These are phyloP conservation scores for Microsporum audouinii DNA, from an alignment of 2,329 filamentous ascomycete genomes.

Conservation along the genomic window DNA sequence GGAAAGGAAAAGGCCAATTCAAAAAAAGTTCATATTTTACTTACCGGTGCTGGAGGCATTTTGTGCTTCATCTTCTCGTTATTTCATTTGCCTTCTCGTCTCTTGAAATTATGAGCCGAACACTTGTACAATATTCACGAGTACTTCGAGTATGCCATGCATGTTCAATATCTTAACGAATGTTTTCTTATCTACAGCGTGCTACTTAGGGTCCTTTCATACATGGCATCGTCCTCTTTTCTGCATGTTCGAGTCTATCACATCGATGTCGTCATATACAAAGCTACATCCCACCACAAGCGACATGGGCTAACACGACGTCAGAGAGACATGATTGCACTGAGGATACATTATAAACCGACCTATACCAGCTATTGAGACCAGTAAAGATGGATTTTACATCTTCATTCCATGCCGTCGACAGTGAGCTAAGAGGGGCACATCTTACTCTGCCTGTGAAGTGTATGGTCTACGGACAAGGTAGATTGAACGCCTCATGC, in stretches of 20 bases:
- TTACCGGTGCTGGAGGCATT: neutral
- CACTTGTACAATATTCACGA: neutral
- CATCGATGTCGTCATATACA: neutral
- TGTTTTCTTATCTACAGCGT: too few species aligned
- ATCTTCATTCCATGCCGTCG: neutral
- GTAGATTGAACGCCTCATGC: neutral
- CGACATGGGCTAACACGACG: neutral
- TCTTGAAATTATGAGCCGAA: neutral
- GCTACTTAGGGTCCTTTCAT: too few species aligned
- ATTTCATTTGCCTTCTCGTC: neutral
- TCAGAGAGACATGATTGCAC: neutral
- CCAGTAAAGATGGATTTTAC: neutral
- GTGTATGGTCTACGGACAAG: constrained; percentile 14
- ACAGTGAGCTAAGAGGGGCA: constrained; percentile 9
- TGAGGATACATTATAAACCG: neutral
- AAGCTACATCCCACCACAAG: neutral
- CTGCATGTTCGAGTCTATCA: too few species aligned
- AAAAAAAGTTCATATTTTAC: constrained; percentile 3
- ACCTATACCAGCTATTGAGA: neutral
- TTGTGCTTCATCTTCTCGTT: neutral
- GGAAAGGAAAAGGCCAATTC: constrained; percentile 5
- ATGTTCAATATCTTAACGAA: neutral
- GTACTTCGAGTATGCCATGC: neutral
- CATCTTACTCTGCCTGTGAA: constrained; percentile 11
- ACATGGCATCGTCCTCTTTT: too few species aligned